Base-by-base conservation (phyloP, 495 filamentous ascomycete species). In the Hyaloscypha finlandica region DNA sequence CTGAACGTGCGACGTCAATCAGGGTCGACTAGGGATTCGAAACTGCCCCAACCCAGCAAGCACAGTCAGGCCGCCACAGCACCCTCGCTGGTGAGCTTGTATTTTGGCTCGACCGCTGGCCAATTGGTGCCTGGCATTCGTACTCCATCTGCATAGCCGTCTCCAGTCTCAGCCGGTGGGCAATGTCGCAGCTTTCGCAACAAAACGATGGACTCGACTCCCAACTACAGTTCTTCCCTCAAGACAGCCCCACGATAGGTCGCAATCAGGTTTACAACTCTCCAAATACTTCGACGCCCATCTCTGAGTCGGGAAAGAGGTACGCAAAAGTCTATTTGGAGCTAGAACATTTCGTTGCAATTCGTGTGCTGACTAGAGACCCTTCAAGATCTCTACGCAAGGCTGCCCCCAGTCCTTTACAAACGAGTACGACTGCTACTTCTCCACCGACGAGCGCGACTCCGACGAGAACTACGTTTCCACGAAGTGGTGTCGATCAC, bases 151-250 rank as follows among this genome's bases (percentile, higher is more conserved):
- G 67, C 67, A 69, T 57, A 68, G 64, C 42, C 33, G 22, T 14
- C 33, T 57, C 59, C 59, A 63, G 65, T 68, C 68, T 66, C 65
- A 68, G 59, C 60, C 57, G 35, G 57, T 65, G 59, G 72, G 68
- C 58, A 6, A 74, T 74, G 73, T 72, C 73, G 66, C 73, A 74
- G 65, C 73, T 66, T 66, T 66, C 68, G 70, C 73, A 72, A 68
- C 66, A 70, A 39, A 63, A 56, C 61, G 70, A 74, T 67, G 68
- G 70, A 67, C 68, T 64, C 45, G 66, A 74, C 54, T 39, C 64
- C 39, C 62, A 66, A 42, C 59, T 63, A 32, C 68, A 72, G 19
- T 32, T 65, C 33, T 65, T 67, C 33, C 59, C 52, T 42, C 69
- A 70, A 52, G 70, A 70, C 39, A 74, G 73, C 66, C 73, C 70